These are phyloP conservation scores for Nelumbo lutea DNA, from an alignment of 164 flowering plant species.

Conservation along the genomic window DNA sequence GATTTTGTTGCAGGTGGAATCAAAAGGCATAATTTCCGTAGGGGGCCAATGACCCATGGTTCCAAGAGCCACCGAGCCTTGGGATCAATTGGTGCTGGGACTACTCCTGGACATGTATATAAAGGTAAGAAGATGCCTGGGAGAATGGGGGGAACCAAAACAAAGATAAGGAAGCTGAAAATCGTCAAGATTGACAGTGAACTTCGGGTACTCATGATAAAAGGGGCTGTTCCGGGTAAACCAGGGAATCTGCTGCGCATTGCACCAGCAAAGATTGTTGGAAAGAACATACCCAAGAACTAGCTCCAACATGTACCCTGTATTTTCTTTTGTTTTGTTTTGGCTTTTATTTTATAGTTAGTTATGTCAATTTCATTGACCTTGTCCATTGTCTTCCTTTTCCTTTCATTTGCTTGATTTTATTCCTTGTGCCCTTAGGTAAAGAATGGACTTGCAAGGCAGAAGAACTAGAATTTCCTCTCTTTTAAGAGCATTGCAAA, in stretches of 20 bases:
- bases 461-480: no score
- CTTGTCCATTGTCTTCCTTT: no score
- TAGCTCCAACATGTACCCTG: conserved; percentile 18
- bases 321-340: background rate
- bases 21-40: conserved; percentile 71
- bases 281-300: conserved; percentile 82
- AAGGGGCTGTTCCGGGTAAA: conserved; percentile 96
- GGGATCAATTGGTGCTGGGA: conserved; percentile 98
- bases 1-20: conserved; percentile 65
- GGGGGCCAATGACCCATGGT: conserved; percentile 95
- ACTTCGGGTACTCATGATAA: conserved; percentile 78
- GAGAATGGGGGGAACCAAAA: conserved; percentile 88
- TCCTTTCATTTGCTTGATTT: no score
- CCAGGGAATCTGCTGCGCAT: conserved; percentile 96
- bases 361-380: no score
- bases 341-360: background rate
- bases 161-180: conserved; percentile 79
- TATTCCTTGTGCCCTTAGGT: no score
- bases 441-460: no score
- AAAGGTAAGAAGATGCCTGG: conserved; percentile 99
- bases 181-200: conserved; percentile 82
- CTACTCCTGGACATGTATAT: conserved; percentile 92
- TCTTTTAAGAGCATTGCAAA: no score
- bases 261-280: conserved; percentile 94
- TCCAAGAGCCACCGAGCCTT: conserved; percentile 90